Evolutionary conservation across 345 rosid species (phyloP), one percentile per base, ranked within the genome.

Genomic region (Arabidopsis suecica): DNA sequence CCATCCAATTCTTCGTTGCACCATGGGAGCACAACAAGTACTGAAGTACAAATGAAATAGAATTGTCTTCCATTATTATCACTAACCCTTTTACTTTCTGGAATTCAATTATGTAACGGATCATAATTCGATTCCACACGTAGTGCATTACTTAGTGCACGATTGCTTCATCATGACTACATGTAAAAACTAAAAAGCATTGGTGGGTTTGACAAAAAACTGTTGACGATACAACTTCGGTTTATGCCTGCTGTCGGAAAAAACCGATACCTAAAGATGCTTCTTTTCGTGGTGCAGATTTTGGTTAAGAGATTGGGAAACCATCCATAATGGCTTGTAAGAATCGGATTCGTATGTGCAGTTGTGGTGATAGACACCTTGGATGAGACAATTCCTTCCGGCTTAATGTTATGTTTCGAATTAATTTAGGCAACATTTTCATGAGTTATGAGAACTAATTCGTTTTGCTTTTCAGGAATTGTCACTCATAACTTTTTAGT

Each of bases 211-310:
- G 44, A 12, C 45, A 56, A 33, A 65, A 18, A 36, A 48, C 8
- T 73, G 56, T 32, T 23, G 9, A 33, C 64, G 45, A 55, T 73
- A 65, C 57, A 64, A 42, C 38, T 50, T 36, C 47, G 44, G 38
- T 34, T 55, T 12, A 51, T 40, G 12, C 70, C 23, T 73, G 71
- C 23, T 73, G 71, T 64, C 71, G 64, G 77, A 41, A 9, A 74
- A 38, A 74, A 65, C 6, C 30, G 13, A 44, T 54, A 73, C 77
- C 45, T 64, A 65, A 73, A 73, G 71, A 73, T 73, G 77, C 57
- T 64, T 64, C 69, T 42, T 54, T 22, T 36, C 4, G 41, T 64
- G 47, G 18, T 55, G 57, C 71, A 64, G 8, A 41, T 2, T 40
- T 56, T 55, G 64, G 77, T 73, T 63, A 32, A 62, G 62, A 72